These are phyloP conservation scores for Niveomyces coronatus DNA, from an alignment of 2,329 filamentous ascomycete species.

Conservation along the genomic window DNA sequence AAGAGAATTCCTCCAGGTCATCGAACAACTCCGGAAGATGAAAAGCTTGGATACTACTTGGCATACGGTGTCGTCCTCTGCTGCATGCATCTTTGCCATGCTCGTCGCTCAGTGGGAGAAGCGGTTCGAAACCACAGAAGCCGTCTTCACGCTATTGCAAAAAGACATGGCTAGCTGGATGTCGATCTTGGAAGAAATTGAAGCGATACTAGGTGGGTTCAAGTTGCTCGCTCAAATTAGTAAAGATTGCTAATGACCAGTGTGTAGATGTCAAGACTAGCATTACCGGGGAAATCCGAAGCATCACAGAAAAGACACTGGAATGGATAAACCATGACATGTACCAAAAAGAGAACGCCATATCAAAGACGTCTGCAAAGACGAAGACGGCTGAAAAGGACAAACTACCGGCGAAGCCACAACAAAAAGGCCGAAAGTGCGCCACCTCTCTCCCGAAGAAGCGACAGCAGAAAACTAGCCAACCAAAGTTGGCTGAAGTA, in stretches of 20 bases:
- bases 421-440: not conserved
- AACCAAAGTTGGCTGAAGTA: not conserved
- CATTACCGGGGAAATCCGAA: slow-evolving; percentile 33
- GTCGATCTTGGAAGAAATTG: slow-evolving; percentile 55
- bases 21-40: slow-evolving; percentile 48
- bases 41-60: slow-evolving; percentile 69
- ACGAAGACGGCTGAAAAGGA: not conserved
- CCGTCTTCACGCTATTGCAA: slow-evolving; percentile 49
- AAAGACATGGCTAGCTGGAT: slow-evolving; percentile 62
- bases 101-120: slow-evolving; percentile 61
- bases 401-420: slow-evolving; percentile 5
- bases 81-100: slow-evolving; percentile 62
- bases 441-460: slow-evolving; percentile 2
- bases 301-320: slow-evolving; percentile 41
- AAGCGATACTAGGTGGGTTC: slow-evolving; percentile 52
- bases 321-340: slow-evolving; percentile 43
- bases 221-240: not conserved
- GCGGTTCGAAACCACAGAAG: slow-evolving; percentile 45
- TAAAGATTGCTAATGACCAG: slow-evolving; percentile 13
- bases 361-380: slow-evolving; percentile 6
- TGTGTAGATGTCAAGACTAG: slow-evolving; percentile 32
- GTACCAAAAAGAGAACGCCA: slow-evolving; percentile 21
- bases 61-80: slow-evolving; percentile 63
- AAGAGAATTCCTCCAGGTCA: slow-evolving; percentile 50
- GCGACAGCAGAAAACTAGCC: slow-evolving; percentile 3